Conservation (phyloP, 2,329 filamentous ascomycete genomes). For the Penicillium sp. region DNA sequence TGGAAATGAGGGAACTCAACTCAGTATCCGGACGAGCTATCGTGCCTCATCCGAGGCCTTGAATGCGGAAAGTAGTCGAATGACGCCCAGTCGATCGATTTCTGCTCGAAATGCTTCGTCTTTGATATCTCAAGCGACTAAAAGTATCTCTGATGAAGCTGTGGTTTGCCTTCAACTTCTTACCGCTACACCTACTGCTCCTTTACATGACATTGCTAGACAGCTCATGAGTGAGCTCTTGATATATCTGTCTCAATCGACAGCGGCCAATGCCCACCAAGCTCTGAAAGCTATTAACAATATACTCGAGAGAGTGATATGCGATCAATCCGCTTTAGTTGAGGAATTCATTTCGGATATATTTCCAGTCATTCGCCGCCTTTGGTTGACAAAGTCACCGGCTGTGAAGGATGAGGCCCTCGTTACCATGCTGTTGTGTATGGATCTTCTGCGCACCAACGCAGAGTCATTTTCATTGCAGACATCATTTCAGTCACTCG, state of each 20-base stretch:
- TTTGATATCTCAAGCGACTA: conserved; percentile 23
- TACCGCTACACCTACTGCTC: conserved; percentile 63
- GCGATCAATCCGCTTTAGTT: conserved; percentile 64
- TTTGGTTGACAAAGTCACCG: conserved; percentile 71
- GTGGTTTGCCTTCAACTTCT: conserved; percentile 65
- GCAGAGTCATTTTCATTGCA: conserved; percentile 30
- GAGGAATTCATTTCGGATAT: conserved; percentile 57
- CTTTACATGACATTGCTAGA: conserved; percentile 55
- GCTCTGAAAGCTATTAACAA: conserved; percentile 72
- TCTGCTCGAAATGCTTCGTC: conserved; percentile 24
- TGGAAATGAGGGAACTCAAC: conserved; percentile 25
- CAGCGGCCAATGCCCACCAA: conserved; percentile 61
- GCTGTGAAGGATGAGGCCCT: conserved; percentile 74
- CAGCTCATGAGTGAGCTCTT: conserved; percentile 56
- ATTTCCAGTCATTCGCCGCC: conserved; percentile 66
- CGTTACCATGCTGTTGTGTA: conserved; percentile 63
- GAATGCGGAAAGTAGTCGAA: conserved; percentile 21
- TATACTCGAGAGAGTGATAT: conserved; percentile 61
- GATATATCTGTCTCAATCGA: conserved; percentile 57
- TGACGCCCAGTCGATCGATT: conserved; percentile 28
- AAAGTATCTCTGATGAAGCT: conserved; percentile 49
- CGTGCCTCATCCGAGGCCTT: conserved; percentile 26
- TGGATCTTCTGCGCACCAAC: conserved; percentile 54
- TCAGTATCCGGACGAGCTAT: conserved; percentile 26
- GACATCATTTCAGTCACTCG: conserved; percentile 47